These are phyloP conservation scores for Cyberlindnera mycetangii DNA, from an alignment of 805 yeast species.

Conservation along the genomic window DNA sequence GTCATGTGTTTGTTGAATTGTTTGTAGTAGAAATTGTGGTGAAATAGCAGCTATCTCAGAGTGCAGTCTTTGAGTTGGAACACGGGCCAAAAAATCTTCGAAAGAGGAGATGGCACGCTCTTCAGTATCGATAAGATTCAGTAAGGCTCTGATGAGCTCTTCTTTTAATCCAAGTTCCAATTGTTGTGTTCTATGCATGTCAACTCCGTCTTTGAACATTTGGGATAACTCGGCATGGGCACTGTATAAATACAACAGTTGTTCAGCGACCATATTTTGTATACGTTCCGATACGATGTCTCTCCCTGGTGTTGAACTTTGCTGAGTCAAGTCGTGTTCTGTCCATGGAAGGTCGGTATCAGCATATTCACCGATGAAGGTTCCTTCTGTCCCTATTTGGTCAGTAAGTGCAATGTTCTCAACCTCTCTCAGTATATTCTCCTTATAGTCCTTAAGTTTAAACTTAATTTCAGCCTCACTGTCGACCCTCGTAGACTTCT, in stretches of 20 bases:
- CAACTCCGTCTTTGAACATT: conserved; percentile 5
- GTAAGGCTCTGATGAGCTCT: background rate
- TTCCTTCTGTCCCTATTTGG: background rate
- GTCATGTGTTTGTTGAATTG: background rate
- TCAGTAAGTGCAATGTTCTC: background rate
- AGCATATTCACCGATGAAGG: conserved; percentile 1
- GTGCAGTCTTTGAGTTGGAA: conserved; percentile 9
- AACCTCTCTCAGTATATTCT: background rate
- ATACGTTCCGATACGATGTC: conserved; percentile 5
- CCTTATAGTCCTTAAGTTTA: background rate
- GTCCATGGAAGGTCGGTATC: conserved; percentile 9
- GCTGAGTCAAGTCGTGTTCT: conserved; percentile 11
- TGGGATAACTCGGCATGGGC: background rate
- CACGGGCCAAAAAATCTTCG: conserved; percentile 8
- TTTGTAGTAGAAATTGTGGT: background rate
- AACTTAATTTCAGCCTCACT: background rate
- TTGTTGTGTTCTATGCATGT: background rate
- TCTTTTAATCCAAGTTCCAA: background rate
- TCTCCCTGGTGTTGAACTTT: conserved; percentile 2
- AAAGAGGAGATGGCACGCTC: conserved; percentile 7
- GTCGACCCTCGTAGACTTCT: background rate
- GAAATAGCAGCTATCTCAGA: background rate
- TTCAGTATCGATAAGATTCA: conserved; percentile 5
- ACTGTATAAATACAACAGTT: conserved; percentile 4
- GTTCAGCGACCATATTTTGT: conserved; percentile 13